phyloP scores from a whole-genome alignment of 768 basidiomycete genomes.

The Phylloporus sp. region DNA sequence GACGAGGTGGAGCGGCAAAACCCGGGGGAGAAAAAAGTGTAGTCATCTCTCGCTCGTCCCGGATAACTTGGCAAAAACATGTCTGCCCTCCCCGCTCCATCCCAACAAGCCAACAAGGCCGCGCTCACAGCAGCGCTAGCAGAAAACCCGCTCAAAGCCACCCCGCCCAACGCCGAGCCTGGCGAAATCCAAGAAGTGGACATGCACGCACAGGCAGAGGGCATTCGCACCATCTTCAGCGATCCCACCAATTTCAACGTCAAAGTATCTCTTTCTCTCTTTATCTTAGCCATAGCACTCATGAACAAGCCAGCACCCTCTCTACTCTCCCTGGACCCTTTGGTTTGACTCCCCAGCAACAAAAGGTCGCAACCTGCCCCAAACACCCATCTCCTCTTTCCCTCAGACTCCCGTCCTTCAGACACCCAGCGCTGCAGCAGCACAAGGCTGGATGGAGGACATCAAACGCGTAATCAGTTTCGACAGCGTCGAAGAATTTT shows the following conservation, averaged over 20 bases:
- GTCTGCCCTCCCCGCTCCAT: conserved; percentile 50
- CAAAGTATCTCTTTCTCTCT: conserved; percentile 57
- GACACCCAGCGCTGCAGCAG: conserved; percentile 68
- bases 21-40: conserved; percentile 11
- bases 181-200: conserved; percentile 87
- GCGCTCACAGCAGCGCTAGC: conserved; percentile 71
- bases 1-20: conserved; percentile 17
- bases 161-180: conserved; percentile 48
- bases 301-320: conserved; percentile 67
- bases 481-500: conserved; percentile 97
- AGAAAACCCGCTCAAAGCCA: conserved; percentile 40
- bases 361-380: conserved; percentile 84
- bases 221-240: conserved; percentile 88
- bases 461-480: conserved; percentile 95
- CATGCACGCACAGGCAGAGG: conserved; percentile 78
- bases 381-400: conserved; percentile 74
- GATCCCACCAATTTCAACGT: conserved; percentile 93
- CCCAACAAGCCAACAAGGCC: conserved; percentile 74
- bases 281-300: neutral
- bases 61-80: conserved; percentile 18
- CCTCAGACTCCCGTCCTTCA: conserved; percentile 69
- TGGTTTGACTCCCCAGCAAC: conserved; percentile 97
- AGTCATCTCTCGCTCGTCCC: neutral
- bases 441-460: conserved; percentile 97
- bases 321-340: conserved; percentile 93